These are phyloP conservation scores for Parathielavia hyrcaniae DNA, from an alignment of 495 filamentous ascomycete species.

Conservation along the genomic window DNA sequence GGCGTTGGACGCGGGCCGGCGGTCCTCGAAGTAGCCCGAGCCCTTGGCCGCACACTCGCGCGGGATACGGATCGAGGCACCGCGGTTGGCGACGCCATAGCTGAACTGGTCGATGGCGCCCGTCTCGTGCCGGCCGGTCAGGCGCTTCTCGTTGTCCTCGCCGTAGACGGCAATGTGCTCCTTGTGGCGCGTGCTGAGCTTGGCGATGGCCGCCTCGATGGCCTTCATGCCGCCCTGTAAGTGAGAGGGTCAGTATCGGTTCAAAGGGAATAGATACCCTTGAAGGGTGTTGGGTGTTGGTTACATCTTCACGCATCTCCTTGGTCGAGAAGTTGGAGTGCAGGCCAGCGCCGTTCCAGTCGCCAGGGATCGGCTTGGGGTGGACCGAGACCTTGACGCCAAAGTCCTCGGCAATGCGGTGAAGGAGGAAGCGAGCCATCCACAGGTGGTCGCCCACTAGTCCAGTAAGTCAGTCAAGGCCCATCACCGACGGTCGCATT, in stretches of 20 bases:
- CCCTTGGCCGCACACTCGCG: slow-evolving; percentile 83
- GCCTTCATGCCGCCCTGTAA: slow-evolving; percentile 86
- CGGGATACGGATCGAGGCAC: slow-evolving; percentile 83
- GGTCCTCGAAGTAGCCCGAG: slow-evolving; percentile 98
- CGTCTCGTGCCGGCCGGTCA: slow-evolving; percentile 95
- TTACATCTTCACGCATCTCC: slow-evolving; percentile 56
- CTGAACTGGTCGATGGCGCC: slow-evolving; percentile 87
- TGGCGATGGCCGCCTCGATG: slow-evolving; percentile 62
- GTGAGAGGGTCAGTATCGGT: slow-evolving; percentile 31
- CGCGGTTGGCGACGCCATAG: slow-evolving; percentile 94
- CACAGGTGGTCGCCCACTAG: slow-evolving; percentile 92
- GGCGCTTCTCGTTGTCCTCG: slow-evolving; percentile 82
- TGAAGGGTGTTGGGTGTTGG: neutral
- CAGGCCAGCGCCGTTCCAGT: slow-evolving; percentile 99
- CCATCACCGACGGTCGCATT: too few species aligned
- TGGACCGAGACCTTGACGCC: slow-evolving; percentile 93
- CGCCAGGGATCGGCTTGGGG: slow-evolving; percentile 96
- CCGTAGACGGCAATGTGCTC: slow-evolving; percentile 99
- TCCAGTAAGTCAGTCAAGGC: neutral
- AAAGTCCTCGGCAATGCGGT: slow-evolving; percentile 95
- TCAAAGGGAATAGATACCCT: neutral
- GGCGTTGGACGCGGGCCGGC: slow-evolving; percentile 89
- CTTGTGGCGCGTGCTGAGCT: slow-evolving; percentile 74
- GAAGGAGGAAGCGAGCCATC: slow-evolving; percentile 92
- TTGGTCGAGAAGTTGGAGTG: slow-evolving; percentile 88